phyloP scores from a whole-genome alignment of 2,329 filamentous ascomycete genomes.

The Microsporum canis region DNA sequence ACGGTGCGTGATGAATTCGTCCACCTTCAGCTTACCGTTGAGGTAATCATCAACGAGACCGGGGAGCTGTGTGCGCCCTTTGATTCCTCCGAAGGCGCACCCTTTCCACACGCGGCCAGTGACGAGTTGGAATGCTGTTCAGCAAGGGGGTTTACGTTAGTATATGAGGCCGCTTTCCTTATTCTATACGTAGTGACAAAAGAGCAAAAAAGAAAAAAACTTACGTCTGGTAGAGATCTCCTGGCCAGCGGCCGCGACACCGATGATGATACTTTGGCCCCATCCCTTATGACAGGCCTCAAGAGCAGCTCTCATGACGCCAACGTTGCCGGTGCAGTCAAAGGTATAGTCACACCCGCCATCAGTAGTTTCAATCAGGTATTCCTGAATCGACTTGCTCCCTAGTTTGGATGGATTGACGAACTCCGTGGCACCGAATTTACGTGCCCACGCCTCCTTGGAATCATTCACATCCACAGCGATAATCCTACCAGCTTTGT shows the following conservation, averaged over 20 bases:
- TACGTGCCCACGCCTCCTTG: slow-evolving; percentile 85
- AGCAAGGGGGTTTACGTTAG: slow-evolving; percentile 6
- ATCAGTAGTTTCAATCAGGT: slow-evolving; percentile 94
- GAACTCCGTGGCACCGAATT: slow-evolving; percentile 95
- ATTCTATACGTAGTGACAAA: too few species aligned
- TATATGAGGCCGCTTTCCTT: background rate
- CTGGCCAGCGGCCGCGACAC: slow-evolving; percentile 89
- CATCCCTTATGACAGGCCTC: slow-evolving; percentile 99
- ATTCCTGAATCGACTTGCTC: slow-evolving; percentile 70
- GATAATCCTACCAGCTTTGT: slow-evolving; percentile 55
- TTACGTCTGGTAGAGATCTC: slow-evolving; percentile 88
- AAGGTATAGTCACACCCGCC: slow-evolving; percentile 98
- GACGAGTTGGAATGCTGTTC: slow-evolving; percentile 86
- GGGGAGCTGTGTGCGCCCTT: slow-evolving; percentile 85
- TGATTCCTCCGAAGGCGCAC: slow-evolving; percentile 95
- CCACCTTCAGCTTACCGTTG: slow-evolving; percentile 82
- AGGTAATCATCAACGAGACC: slow-evolving; percentile 83
- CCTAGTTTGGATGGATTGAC: slow-evolving; percentile 79
- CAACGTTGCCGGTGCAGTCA: slow-evolving; percentile 95
- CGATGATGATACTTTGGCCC: slow-evolving; percentile 96
- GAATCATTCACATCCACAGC: slow-evolving; percentile 69
- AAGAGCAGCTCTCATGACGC: slow-evolving; percentile 87
- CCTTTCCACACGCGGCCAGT: slow-evolving; percentile 97
- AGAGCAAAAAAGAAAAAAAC: slow-evolving; percentile 29
- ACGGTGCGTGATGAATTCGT: slow-evolving; percentile 98